Evolutionary conservation across 805 yeast species (phyloP).

Genomic region (Ogataea trehaloabstinens): DNA sequence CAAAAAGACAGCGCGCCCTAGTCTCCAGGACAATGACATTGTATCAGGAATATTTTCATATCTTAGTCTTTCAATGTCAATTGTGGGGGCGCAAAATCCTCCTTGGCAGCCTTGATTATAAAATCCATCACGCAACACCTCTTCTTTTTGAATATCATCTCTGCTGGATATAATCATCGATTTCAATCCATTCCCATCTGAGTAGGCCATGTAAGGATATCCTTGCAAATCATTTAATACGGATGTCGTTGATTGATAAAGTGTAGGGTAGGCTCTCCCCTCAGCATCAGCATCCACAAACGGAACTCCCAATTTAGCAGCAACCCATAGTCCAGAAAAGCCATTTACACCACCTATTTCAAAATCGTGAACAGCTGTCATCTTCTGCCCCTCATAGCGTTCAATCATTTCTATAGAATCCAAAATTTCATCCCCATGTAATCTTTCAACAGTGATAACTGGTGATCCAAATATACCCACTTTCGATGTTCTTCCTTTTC

Average conservation of each 20-base stretch:
- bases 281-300: constrained; percentile 41
- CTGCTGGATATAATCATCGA: constrained; percentile 32
- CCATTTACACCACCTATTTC: constrained; percentile 49
- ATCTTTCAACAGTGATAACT: constrained; percentile 37
- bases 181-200: constrained; percentile 42
- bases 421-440: constrained; percentile 22
- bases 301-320: constrained; percentile 16
- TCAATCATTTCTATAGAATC: constrained; percentile 6
- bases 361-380: constrained; percentile 10
- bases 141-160: constrained; percentile 35
- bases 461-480: constrained; percentile 42
- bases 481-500: constrained; percentile 29
- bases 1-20: constrained; percentile 39
- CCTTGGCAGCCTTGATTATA: constrained; percentile 40
- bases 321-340: constrained; percentile 29
- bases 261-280: constrained; percentile 48
- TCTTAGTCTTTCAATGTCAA: constrained; percentile 30
- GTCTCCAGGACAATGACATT: constrained; percentile 43
- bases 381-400: background rate
- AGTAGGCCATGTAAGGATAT: constrained; percentile 39
- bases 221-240: constrained; percentile 43
- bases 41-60: constrained; percentile 32
- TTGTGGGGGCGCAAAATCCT: constrained; percentile 36
- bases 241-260: constrained; percentile 36
- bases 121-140: constrained; percentile 38